These are phyloP conservation scores for Leptographium procerum DNA, from an alignment of 2,329 filamentous ascomycete genomes.

Conservation along the genomic window DNA sequence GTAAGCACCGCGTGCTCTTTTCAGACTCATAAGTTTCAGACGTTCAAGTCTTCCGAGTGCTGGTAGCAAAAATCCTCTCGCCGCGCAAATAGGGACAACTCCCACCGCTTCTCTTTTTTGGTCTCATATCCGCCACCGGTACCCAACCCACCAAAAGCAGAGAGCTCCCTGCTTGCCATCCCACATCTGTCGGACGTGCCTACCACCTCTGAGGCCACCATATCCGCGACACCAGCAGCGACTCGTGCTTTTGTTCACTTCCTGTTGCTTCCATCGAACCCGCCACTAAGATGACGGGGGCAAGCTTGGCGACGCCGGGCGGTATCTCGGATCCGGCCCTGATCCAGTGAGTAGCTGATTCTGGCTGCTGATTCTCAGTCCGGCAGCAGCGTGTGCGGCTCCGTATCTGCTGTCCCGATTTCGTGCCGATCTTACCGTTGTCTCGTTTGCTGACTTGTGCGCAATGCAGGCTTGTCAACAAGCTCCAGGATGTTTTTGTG, in stretches of 20 bases:
- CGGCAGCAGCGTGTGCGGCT: too few species aligned
- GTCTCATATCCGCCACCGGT: background rate
- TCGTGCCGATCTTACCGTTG: background rate
- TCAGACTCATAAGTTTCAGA: background rate
- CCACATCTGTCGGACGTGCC: background rate
- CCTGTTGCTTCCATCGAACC: background rate
- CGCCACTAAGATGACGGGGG: conserved; percentile 7
- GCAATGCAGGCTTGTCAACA: conserved; percentile 70
- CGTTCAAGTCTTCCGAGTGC: background rate
- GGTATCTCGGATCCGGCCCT: conserved; percentile 17
- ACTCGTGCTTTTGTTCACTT: background rate
- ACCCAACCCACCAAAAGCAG: background rate
- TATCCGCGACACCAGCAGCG: background rate
- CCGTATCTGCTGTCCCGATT: too few species aligned
- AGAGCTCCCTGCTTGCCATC: background rate
- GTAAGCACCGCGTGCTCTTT: background rate
- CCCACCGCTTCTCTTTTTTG: conserved; percentile 5
- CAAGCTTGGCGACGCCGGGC: conserved; percentile 13
- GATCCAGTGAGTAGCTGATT: conserved; percentile 12
- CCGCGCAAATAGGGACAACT: background rate
- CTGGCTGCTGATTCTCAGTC: too few species aligned
- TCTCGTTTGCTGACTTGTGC: background rate
- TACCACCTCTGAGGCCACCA: background rate
- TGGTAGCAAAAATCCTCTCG: background rate
- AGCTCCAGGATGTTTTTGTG: conserved; percentile 97